Percentiles rank a stretch among this genome's conserved stretches.
Evolutionary conservation across 192 early-diverging fungal genomes (phyloP).

Genomic region (Diversispora eburnea): DNA sequence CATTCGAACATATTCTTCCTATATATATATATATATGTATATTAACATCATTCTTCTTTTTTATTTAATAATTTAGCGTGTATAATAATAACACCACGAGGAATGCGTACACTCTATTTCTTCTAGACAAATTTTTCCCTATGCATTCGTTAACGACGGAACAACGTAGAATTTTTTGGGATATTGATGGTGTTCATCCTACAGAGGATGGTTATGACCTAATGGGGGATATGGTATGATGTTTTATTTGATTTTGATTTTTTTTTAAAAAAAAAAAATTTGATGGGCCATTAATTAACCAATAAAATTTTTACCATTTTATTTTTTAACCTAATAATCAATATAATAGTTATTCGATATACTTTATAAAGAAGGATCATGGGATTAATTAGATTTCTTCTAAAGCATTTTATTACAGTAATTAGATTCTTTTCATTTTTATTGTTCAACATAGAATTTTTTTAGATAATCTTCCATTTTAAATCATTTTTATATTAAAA

Average conservation of each 20-base stretch:
- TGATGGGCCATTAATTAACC: neutral
- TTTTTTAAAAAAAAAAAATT: neutral
- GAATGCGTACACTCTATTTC: constrained; percentile 12
- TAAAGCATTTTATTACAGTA: neutral
- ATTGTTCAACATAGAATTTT: neutral
- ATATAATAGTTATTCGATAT: constrained; percentile 17
- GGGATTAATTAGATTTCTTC: neutral
- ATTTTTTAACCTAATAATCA: no score
- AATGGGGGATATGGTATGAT: constrained; percentile 23
- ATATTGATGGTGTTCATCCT: constrained; percentile 20
- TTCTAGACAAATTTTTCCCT: constrained; percentile 24
- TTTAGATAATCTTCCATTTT: neutral
- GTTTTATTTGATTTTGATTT: neutral
- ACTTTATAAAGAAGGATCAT: constrained; percentile 22
- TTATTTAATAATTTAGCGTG: constrained; percentile 3
- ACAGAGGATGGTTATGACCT: constrained; percentile 18
- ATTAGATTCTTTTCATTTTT: neutral
- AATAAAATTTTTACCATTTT: neutral
- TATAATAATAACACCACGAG: constrained; percentile 25
- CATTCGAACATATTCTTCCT: neutral
- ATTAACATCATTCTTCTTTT: neutral
- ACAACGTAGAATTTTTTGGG: constrained; percentile 26
- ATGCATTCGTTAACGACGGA: constrained; percentile 25
- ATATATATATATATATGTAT: neutral
- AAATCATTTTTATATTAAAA: neutral